Evolutionary conservation across 306 rosid species (phyloP), one percentile per base, ranked within the genome.

Genomic region (Castanea sativa): DNA sequence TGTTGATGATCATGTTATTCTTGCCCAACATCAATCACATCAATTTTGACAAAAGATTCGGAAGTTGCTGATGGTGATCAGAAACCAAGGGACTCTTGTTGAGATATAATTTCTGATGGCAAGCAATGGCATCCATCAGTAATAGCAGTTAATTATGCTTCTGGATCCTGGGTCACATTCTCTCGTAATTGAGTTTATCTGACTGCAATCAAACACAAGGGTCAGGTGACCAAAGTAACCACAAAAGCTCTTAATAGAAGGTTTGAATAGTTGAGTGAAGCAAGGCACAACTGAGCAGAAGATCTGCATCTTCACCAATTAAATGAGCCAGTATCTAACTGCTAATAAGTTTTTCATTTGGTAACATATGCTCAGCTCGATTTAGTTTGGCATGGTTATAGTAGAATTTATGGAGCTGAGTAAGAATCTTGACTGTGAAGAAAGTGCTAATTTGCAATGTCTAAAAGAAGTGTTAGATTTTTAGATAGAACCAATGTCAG

Each of bases 161-260:
- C 27, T 33, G 30, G 51, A 49, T 30, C 16, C 14, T 25, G 65
- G 75, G 33, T 94, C 88, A 92, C 78, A 92, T 80, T 78, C 99
- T 91, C 77, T 94, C 99, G 59, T 94, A 92, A 83, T 90, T 19
- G 73, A 94, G 99, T 82, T 90, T 94, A 86, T 94, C 97, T 21
- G 99, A 94, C 99, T 94, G 97, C 89, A 90, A 52, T 13, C 56
- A 30, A 70, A 69, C 58, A 68, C 6, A 20, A 53, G 14, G 79
- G 45, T 63, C 35, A 71, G 78, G 29, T 55, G 29, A 76, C 25
- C 76, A 65, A 49, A 45, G 30, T 72, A 43, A 29, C 45, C 20
- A 45, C 10, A 59, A 79, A 78, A 82, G 55, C 57, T 29, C 57
- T 52, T 60, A 21, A 73, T 71, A 53, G 56, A 55, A 33, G 65